Evolutionary conservation across 2,329 filamentous ascomycete species (phyloP), one percentile per base, ranked within the genome.

Genomic region (Botrytis cinerea): DNA sequence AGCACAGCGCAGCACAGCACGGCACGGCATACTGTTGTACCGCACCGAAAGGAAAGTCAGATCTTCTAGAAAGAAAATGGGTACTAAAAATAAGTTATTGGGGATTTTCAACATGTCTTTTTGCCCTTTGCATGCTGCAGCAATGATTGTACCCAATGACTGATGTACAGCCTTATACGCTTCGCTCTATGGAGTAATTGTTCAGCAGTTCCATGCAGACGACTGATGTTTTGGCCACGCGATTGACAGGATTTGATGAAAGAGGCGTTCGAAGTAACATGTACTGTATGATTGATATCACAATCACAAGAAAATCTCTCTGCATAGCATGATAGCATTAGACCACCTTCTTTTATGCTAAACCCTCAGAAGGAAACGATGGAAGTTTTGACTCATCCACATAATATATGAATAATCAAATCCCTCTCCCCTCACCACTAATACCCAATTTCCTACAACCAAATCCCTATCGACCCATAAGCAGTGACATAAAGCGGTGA

Each of bases 31-130:
- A 9, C 18, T 59, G 35, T 20, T 43, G 51, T 46, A 61, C 28
- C n/a, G 68, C 54, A n/a, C 51, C 35, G 67, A 32, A 61, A 57
- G 20, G 64, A 54, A 38, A 51, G n/a, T 68, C 14, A 25, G 67
- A 70, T 60, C 40, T 70, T 60, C 68, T 70, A 70, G 51, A 62
- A 70, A 54, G 38, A 62, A 28, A 59, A 69, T 32, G 66, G 18
- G 18, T 45, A 38, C 66, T 69, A 69, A 69, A 57, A 69, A 69
- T 69, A 68, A n/a, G 18, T 43, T 43, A 4, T 16, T 46, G 68
- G 40, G 16, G 43, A 45, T 45, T 45, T 28, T 28, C 10, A 54
- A 28, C 4, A 68, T 57, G n/a, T 40, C 40, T 67, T 54, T n/a
- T 54, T 57, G 25, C 46, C 46, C 40, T 28, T 8, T 35, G 38